phyloP scores from a whole-genome alignment of 2,329 filamentous ascomycete species.

The Arthrobotrys iridis region DNA sequence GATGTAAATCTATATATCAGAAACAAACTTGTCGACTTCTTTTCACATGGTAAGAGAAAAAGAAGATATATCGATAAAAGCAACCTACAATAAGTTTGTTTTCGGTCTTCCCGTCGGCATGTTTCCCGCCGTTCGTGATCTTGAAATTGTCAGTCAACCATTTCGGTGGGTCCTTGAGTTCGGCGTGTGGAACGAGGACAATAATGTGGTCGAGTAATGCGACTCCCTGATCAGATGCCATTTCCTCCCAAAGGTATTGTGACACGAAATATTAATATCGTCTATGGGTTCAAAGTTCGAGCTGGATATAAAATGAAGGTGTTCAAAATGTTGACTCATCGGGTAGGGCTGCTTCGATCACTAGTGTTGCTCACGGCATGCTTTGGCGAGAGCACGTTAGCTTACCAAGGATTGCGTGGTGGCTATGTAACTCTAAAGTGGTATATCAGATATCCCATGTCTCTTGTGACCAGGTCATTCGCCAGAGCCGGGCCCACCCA shows the following conservation, averaged over 20 bases:
- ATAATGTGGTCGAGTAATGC: conserved; percentile 71
- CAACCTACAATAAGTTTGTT: conserved; percentile 69
- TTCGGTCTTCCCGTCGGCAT: conserved; percentile 70
- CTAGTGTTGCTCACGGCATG: not conserved
- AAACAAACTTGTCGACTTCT: not conserved
- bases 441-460: conserved; percentile 11
- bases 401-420: not conserved
- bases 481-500: not conserved
- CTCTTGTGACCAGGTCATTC: conserved; percentile 39
- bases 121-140: conserved; percentile 70
- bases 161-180: conserved; percentile 64
- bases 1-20: not conserved
- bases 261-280: not conserved
- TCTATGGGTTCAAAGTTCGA: not conserved
- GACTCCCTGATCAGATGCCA: conserved; percentile 56
- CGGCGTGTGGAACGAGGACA: conserved; percentile 68
- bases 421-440: not conserved
- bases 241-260: conserved; percentile 17
- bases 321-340: conserved; percentile 44
- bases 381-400: conserved; percentile 3
- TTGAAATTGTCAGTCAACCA: conserved; percentile 69
- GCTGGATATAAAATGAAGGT: conserved; percentile 7
- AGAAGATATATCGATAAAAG: too few species aligned
- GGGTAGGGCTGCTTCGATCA: conserved; percentile 16
- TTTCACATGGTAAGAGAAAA: conserved; percentile 3